These are phyloP conservation scores for Ophiocordyceps sinensis DNA, from an alignment of 2,329 filamentous ascomycete species.

Conservation along the genomic window DNA sequence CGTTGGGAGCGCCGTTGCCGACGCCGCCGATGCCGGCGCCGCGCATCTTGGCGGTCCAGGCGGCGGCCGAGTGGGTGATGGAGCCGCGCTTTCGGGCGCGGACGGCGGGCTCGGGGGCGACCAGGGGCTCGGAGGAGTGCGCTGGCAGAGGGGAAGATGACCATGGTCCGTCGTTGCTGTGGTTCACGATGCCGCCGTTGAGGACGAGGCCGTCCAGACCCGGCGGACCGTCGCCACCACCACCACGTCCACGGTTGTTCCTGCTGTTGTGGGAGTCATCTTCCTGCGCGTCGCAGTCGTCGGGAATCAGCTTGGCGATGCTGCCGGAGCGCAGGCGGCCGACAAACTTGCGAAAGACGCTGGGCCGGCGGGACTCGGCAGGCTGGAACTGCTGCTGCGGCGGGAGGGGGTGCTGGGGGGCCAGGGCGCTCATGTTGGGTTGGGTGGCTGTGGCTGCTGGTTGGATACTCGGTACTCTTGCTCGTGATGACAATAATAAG, in stretches of 20 bases:
- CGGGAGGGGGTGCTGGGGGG: too few relatives aligned
- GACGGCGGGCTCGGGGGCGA: background rate
- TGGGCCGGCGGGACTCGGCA: background rate
- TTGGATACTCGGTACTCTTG: too few relatives aligned
- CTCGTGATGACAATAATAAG: too few relatives aligned
- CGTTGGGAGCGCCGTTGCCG: background rate
- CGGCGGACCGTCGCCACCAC: too few relatives aligned
- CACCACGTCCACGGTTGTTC: too few relatives aligned
- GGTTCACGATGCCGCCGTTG: background rate
- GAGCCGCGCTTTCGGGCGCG: background rate
- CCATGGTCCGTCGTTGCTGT: background rate
- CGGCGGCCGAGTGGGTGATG: background rate
- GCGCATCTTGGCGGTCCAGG: background rate
- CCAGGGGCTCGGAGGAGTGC: background rate
- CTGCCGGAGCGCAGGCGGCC: conserved; percentile 5
- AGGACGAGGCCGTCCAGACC: too few relatives aligned
- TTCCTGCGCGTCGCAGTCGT: background rate
- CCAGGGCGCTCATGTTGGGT: too few relatives aligned
- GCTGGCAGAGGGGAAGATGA: background rate
- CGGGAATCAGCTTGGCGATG: background rate
- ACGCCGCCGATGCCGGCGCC: too few relatives aligned
- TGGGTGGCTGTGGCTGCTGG: too few relatives aligned
- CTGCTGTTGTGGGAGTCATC: too few relatives aligned
- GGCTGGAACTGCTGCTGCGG: background rate
- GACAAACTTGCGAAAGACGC: conserved; percentile 4